Percentiles rank a stretch among this genome's conserved stretches.
Conservation (phyloP, 192 early-diverging fungal genomes). For the Obelidium mucronatum region DNA sequence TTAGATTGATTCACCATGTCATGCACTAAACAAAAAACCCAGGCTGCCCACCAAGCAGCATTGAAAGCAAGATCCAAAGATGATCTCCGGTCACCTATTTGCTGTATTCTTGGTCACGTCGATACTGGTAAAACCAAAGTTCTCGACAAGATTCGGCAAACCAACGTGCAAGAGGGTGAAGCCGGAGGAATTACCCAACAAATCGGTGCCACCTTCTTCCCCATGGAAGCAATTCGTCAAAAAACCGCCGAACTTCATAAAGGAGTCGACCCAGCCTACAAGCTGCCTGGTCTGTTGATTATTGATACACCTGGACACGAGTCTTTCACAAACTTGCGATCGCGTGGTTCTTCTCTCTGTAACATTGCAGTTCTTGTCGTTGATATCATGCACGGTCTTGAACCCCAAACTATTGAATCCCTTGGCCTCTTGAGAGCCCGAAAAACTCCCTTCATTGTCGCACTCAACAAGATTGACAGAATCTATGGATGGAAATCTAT, state of each 20-base stretch:
- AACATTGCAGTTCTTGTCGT: conserved; percentile 99
- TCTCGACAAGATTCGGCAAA: conserved; percentile 98
- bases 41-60: conserved; percentile 34
- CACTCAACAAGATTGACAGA: conserved; percentile 99
- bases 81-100: conserved; percentile 95
- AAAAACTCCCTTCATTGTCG: conserved; percentile 98
- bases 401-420: conserved; percentile 98
- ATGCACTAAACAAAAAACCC: neutral
- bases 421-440: conserved; percentile 87
- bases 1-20: neutral
- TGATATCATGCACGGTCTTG: conserved; percentile 98
- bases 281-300: conserved; percentile 91
- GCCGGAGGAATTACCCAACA: conserved; percentile 99
- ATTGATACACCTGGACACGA: conserved; percentile 99
- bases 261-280: conserved; percentile 70
- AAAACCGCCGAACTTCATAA: conserved; percentile 86
- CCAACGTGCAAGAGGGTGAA: conserved; percentile 99
- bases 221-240: conserved; percentile 88
- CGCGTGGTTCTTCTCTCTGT: conserved; percentile 95
- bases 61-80: conserved; percentile 82
- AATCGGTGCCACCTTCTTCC: conserved; percentile 99
- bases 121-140: conserved; percentile 96
- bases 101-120: conserved; percentile 98
- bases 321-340: conserved; percentile 95
- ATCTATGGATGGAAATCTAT: conserved; percentile 91